Evolutionary conservation across 164 flowering plant genomes (phyloP).

Genomic region (Warburgia ugandensis): DNA sequence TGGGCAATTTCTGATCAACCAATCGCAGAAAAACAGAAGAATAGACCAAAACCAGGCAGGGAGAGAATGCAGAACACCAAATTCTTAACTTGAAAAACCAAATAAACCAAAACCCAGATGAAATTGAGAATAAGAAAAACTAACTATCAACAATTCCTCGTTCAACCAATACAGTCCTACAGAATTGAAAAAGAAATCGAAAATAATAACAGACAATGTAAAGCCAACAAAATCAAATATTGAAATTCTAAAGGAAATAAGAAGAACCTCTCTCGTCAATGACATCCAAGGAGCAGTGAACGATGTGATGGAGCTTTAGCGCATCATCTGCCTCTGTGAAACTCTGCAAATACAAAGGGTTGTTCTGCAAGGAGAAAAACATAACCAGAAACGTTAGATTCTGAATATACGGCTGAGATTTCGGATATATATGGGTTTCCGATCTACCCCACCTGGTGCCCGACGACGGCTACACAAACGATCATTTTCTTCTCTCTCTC

Average conservation of each 20-base stretch:
- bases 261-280: constrained; percentile 77
- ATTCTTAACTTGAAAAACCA: too few species aligned
- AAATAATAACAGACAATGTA: too few species aligned
- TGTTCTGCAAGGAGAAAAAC: constrained; percentile 44
- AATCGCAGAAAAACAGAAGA: too few species aligned
- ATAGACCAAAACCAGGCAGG: too few species aligned
- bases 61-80: too few species aligned
- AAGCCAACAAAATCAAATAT: background rate
- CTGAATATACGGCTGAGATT: background rate
- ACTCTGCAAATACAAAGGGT: constrained; percentile 91
- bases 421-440: too few species aligned
- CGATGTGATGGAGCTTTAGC: constrained; percentile 88
- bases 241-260: background rate
- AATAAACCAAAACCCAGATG: too few species aligned
- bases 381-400: constrained; percentile 9
- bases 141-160: too few species aligned
- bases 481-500: constrained; percentile 17
- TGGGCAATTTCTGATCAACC: too few species aligned
- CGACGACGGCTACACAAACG: constrained; percentile 85
- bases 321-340: constrained; percentile 97
- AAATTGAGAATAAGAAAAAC: too few species aligned
- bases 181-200: too few species aligned
- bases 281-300: constrained; percentile 95
- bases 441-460: constrained; percentile 87
- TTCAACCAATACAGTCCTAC: too few species aligned